Conservation (phyloP, 1,284 basidiomycete genomes). For the Cutaneotrichosporon mucoides region DNA sequence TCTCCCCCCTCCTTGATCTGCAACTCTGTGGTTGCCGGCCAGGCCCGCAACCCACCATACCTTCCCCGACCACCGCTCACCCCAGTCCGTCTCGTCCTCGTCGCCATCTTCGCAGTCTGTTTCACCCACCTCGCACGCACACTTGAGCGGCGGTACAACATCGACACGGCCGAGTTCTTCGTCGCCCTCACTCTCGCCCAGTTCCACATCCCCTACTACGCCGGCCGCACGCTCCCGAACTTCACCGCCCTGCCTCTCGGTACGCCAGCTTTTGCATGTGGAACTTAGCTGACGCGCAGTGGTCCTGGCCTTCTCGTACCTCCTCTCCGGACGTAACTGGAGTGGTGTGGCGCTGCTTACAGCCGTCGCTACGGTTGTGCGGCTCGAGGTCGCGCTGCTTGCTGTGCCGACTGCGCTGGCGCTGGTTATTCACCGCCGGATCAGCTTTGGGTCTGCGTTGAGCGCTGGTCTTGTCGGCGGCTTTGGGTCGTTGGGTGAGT, state of each 20-base stretch:
- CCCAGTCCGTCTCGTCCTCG: conserved; percentile 71
- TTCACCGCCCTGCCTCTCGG: conserved; percentile 77
- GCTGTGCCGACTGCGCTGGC: conserved; percentile 63
- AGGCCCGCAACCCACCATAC: too few species aligned
- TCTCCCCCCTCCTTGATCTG: too few species aligned
- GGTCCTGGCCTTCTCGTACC: conserved; percentile 24
- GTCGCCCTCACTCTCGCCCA: conserved; percentile 68
- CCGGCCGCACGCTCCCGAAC: conserved; percentile 87
- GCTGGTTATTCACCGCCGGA: conserved; percentile 53
- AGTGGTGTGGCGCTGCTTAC: conserved; percentile 55
- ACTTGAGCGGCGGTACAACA: conserved; percentile 62
- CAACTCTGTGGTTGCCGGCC: too few species aligned
- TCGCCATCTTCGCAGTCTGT: conserved; percentile 61
- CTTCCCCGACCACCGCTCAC: too few species aligned
- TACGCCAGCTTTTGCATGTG: too few species aligned
- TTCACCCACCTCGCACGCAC: conserved; percentile 64
- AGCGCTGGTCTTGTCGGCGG: conserved; percentile 58
- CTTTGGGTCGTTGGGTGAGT: conserved; percentile 58
- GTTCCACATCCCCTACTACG: conserved; percentile 91
- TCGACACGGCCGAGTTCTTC: conserved; percentile 59
- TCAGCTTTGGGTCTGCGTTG: conserved; percentile 54
- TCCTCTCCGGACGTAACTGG: conserved; percentile 23
- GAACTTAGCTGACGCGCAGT: conserved; percentile 24
- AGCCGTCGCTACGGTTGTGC: conserved; percentile 67
- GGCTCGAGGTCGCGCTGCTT: conserved; percentile 72